These are phyloP conservation scores for Plasmodium ovale DNA, from an alignment of 169 alveolate genomes.

Conservation along the genomic window DNA sequence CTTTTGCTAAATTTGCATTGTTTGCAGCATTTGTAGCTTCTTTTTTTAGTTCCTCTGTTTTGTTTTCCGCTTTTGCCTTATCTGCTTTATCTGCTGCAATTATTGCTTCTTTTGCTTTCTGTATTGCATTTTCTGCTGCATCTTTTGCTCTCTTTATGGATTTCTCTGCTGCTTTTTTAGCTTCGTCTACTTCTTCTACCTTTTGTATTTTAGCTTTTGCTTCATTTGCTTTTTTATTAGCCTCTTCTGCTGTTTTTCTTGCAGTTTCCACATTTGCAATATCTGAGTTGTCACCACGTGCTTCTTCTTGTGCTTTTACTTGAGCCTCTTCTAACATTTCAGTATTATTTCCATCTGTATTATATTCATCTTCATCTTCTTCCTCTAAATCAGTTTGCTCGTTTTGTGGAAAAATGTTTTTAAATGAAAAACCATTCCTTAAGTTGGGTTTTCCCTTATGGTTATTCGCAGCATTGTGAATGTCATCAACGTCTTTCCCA, in stretches of 20 bases:
- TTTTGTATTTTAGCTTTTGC: background rate
- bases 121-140: background rate
- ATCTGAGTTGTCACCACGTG: background rate
- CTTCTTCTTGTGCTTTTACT: background rate
- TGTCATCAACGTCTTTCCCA: too few species aligned
- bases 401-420: background rate
- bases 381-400: too few species aligned
- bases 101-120: background rate
- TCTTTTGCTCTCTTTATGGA: background rate
- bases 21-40: too few species aligned
- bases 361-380: too few species aligned
- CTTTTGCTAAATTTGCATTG: too few species aligned
- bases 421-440: conserved; percentile 1
- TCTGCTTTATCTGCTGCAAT: too few species aligned
- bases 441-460: conserved; percentile 1
- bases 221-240: background rate
- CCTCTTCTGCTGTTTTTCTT: background rate
- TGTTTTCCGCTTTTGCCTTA: too few species aligned
- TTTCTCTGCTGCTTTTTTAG: background rate
- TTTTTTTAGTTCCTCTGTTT: too few species aligned
- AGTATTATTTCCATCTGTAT: background rate
- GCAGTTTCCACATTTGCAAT: background rate
- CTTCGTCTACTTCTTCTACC: background rate
- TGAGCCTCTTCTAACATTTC: background rate
- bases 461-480: background rate